Base-by-base conservation (phyloP, 108 stramenopile species). In the Nannochloropsis salina region DNA sequence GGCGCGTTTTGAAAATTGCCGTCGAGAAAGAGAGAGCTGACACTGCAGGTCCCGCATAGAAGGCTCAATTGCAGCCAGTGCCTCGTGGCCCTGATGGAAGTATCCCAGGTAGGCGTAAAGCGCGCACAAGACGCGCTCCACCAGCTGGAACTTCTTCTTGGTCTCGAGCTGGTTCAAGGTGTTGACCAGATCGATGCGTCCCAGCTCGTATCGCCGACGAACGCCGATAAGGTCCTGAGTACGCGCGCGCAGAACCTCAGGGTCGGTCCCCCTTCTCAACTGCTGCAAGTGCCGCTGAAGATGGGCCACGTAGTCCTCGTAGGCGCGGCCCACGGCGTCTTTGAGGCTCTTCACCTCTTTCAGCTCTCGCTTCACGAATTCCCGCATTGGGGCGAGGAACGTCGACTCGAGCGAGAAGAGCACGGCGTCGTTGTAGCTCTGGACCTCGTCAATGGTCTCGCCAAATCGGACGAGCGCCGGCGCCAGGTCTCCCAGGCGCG, bases 81-180 rank as follows among this genome's bases (percentile, higher is more conserved):
- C 43, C 18, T 42, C 86, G 80, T 91, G 85, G 80, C 89, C 88
- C 51, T 89, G 87, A 21, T 87, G 89, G 44, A 91, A 91, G 22
- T 86, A 85, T 8, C 87, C 88, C 85, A 91, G 42, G 86, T 90
- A 88, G 5, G 90, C 88, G 89, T 91, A 90, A 42, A 91, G 83
- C 4, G 88, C 91, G 22, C 43, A 86, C 85, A 89, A 90, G 8
- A 88, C 86, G 21, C 91, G 85, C 84, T 44, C 84, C 15, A 90
- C 87, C 9, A 91, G 85, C 85, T 91, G 85, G 74, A 90, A 90
- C 89, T 91, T 91, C 81, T 91, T 91, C 87, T 88, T 91, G 41
- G 85, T 91, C 91, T 91, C 91, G 8, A 91, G 88, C 88, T 88
- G 87, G 82, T 89, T 91, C 41, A 91, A 45, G 61, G 88, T 85